These are phyloP conservation scores for Bipolaris cookei DNA, from an alignment of 2,329 filamentous ascomycete genomes.

Conservation along the genomic window DNA sequence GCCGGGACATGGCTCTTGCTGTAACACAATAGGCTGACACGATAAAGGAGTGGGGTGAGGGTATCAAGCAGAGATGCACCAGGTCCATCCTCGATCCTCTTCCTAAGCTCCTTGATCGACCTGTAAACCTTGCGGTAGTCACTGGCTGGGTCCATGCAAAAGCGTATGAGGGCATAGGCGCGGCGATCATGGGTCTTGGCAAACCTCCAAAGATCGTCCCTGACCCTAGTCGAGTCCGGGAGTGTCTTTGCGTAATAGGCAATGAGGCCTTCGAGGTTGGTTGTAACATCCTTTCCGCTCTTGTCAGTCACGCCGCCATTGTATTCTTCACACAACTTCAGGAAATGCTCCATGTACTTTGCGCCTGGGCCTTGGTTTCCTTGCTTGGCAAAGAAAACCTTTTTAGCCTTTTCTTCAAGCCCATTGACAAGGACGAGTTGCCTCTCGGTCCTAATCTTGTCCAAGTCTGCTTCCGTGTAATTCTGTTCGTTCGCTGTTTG, in stretches of 20 bases:
- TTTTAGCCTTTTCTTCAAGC: conserved; percentile 77
- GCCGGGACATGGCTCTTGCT: conserved; percentile 92
- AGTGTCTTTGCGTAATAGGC: conserved; percentile 75
- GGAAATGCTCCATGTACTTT: conserved; percentile 74
- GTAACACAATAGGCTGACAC: conserved; percentile 83
- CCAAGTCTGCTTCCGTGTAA: conserved; percentile 63
- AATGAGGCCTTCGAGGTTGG: conserved; percentile 74
- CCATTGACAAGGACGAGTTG: conserved; percentile 82
- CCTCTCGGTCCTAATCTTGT: conserved; percentile 81
- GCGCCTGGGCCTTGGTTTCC: conserved; percentile 76
- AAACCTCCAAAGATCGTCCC: conserved; percentile 84
- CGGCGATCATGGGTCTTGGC: conserved; percentile 89
- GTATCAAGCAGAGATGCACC: conserved; percentile 75
- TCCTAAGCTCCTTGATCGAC: conserved; percentile 87
- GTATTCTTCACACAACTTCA: conserved; percentile 85
- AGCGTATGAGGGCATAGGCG: conserved; percentile 86
- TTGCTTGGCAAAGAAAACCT: conserved; percentile 87
- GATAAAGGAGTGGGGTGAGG: conserved; percentile 80
- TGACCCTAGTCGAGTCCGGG: conserved; percentile 74
- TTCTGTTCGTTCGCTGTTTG: conserved; percentile 56
- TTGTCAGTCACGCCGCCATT: conserved; percentile 83
- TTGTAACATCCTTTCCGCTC: conserved; percentile 70
- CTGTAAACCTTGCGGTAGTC: conserved; percentile 92
- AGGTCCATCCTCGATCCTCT: conserved; percentile 74
- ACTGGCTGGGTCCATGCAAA: conserved; percentile 80